Conservation (phyloP, 202 grass and related monocot species). For the Sporobolus alterniflorus region DNA sequence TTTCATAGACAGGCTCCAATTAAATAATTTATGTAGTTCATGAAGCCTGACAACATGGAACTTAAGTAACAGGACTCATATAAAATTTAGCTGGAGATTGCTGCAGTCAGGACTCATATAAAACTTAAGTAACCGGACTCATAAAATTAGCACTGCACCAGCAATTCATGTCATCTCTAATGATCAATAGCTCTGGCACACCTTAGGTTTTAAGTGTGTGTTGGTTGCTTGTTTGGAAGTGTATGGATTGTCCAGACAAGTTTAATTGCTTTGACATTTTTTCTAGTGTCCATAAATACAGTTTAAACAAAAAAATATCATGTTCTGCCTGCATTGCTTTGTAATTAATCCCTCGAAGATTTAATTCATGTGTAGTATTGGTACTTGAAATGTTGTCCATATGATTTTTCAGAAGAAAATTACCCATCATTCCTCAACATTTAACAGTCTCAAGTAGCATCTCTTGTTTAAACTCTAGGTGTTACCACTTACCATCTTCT, state of each 20-base stretch:
- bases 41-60: background rate
- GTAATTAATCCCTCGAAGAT: background rate
- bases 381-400: background rate
- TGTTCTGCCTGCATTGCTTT: background rate
- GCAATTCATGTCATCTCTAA: background rate
- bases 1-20: background rate
- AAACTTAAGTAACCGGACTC: too few species aligned
- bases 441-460: background rate
- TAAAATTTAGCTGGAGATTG: background rate
- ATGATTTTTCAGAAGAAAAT: background rate
- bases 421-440: background rate
- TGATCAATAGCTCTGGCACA: background rate
- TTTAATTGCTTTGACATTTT: background rate
- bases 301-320: background rate
- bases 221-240: background rate
- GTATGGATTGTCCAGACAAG: background rate
- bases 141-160: background rate
- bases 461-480: background rate
- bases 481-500: background rate
- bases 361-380: background rate
- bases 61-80: background rate
- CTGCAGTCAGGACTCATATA: background rate
- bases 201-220: background rate
- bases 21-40: conserved; percentile 4
- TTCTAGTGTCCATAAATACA: background rate